Conservation (phyloP, 2,329 filamentous ascomycete species). For the Rasamsonia emersonii region DNA sequence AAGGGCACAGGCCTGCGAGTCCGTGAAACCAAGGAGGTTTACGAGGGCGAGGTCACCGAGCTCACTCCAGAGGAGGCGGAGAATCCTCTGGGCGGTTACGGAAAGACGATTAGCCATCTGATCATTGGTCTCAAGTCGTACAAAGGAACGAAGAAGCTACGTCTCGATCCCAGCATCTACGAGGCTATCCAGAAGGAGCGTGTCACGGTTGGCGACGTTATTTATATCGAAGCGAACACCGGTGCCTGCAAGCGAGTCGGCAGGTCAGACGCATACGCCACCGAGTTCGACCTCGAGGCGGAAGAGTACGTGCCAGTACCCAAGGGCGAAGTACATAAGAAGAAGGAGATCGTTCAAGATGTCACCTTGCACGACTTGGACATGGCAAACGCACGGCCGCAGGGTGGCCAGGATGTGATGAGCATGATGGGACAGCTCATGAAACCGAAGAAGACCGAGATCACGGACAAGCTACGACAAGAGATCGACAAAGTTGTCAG, state of each 20-base stretch:
- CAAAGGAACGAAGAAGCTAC: conserved; percentile 94
- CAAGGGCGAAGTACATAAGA: conserved; percentile 99
- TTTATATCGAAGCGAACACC: conserved; percentile 99
- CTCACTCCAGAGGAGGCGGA: conserved; percentile 96
- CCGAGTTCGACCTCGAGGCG: conserved; percentile 95
- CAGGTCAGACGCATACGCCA: conserved; percentile 91
- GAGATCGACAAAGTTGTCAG: conserved; percentile 99
- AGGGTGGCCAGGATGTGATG: conserved; percentile 98
- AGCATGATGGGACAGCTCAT: conserved; percentile 99
- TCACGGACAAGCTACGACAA: conserved; percentile 88
- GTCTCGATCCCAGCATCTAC: conserved; percentile 95
- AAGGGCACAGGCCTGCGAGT: conserved; percentile 61
- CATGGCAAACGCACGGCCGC: conserved; percentile 86
- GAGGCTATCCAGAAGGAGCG: conserved; percentile 98
- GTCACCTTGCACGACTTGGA: conserved; percentile 96
- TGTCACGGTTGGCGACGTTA: conserved; percentile 90
- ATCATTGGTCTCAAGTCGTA: conserved; percentile 91
- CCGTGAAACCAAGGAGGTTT: conserved; percentile 97
- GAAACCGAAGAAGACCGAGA: conserved; percentile 99
- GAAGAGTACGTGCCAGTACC: conserved; percentile 98
- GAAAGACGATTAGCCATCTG: conserved; percentile 92
- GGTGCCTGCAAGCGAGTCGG: conserved; percentile 96
- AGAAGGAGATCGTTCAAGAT: conserved; percentile 99
- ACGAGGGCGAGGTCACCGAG: conserved; percentile 97
- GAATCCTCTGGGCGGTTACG: conserved; percentile 93